Conservation (phyloP, 345 rosid species). For the Balakata baccata region DNA sequence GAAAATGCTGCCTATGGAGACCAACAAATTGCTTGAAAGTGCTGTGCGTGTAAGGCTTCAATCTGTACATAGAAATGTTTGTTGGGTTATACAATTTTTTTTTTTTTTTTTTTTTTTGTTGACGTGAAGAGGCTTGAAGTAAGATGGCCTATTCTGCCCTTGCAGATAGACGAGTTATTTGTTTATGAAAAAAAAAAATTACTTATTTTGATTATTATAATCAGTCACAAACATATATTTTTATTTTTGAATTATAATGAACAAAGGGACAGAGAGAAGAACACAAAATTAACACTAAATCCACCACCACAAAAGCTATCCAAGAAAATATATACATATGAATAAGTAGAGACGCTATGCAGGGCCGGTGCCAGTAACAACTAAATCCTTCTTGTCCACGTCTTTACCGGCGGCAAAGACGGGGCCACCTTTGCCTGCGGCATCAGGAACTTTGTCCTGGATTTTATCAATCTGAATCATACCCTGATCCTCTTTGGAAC, state of each 20-base stretch:
- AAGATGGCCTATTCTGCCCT: conserved; percentile 4
- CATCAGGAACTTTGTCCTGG: conserved; percentile 46
- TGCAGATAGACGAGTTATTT: conserved; percentile 21
- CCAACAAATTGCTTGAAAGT: conserved; percentile 34
- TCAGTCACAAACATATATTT: too few species aligned
- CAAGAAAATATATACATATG: too few species aligned
- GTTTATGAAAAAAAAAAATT: conserved; percentile 23
- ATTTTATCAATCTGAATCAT: conserved; percentile 38
- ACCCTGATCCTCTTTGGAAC: conserved; percentile 40
- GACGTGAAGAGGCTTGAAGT: conserved; percentile 20
- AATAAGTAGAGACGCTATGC: neutral
- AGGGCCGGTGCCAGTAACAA: conserved; percentile 44
- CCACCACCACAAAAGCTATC: too few species aligned
- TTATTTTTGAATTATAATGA: too few species aligned
- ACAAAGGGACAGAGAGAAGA: too few species aligned
- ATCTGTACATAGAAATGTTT: conserved; percentile 22
- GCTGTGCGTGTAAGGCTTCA: conserved; percentile 17
- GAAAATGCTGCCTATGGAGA: conserved; percentile 38
- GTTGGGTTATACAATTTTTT: conserved; percentile 4
- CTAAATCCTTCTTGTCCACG: conserved; percentile 38
- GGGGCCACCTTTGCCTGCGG: conserved; percentile 48
- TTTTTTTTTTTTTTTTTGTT: conserved; percentile 22
- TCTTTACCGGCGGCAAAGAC: conserved; percentile 43
- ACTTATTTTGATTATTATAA: neutral
- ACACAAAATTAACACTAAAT: too few species aligned